These are phyloP conservation scores for Aspergillus aculeatus DNA, from an alignment of 2,329 filamentous ascomycete species.

Conservation along the genomic window DNA sequence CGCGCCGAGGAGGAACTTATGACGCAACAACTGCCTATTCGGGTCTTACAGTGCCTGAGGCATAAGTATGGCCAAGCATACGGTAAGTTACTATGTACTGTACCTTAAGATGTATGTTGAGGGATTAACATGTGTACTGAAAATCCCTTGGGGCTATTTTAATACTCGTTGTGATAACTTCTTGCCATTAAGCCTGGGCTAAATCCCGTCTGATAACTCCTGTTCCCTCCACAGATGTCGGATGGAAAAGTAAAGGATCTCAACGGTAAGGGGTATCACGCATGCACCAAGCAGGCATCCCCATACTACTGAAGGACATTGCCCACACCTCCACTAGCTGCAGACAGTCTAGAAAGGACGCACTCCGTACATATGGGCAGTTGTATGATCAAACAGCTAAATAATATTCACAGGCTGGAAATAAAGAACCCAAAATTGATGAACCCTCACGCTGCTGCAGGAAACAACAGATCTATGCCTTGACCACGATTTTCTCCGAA, in stretches of 20 bases:
- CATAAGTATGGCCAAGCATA: neutral
- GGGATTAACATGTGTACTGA: neutral
- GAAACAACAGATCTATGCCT: constrained; percentile 27
- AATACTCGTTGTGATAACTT: no score
- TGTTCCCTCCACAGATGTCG: neutral
- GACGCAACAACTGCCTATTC: neutral
- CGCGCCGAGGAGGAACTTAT: neutral
- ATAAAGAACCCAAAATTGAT: constrained; percentile 13
- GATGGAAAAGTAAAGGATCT: neutral
- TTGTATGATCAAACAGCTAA: constrained; percentile 10
- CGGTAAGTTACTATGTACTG: no score
- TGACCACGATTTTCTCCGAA: constrained; percentile 48
- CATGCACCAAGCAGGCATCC: neutral
- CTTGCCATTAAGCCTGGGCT: no score
- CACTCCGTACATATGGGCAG: constrained; percentile 2
- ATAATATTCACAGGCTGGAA: constrained; percentile 19
- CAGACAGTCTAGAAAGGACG: neutral
- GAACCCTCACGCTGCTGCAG: constrained; percentile 7
- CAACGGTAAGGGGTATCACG: neutral
- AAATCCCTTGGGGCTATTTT: no score
- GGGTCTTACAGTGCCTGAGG: constrained; percentile 7
- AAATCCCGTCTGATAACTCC: no score
- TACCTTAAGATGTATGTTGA: neutral
- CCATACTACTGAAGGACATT: neutral
- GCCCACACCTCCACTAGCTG: neutral